Evolutionary conservation across 1,284 basidiomycete species (phyloP).

Genomic region (Trichosporon faecale): DNA sequence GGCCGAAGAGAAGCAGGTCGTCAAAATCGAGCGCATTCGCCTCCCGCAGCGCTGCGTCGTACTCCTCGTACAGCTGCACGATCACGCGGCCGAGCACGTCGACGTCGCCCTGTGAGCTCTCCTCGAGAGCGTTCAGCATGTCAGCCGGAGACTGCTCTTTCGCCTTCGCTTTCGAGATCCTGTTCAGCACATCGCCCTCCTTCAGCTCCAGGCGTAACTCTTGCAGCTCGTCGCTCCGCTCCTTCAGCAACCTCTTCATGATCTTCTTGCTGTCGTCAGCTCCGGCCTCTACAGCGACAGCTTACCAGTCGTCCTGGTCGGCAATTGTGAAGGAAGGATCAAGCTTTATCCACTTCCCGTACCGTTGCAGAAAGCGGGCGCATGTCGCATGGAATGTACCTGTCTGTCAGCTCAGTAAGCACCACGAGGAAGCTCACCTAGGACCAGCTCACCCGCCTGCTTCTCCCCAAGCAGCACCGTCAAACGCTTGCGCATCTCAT

Average conservation of each 20-base stretch:
- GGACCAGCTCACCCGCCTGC: constrained; percentile 61
- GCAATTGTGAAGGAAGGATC: constrained; percentile 76
- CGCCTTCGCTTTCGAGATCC: constrained; percentile 79
- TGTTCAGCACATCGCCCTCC: constrained; percentile 60
- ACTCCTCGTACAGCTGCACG: constrained; percentile 63
- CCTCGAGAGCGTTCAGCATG: constrained; percentile 42
- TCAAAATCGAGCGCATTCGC: constrained; percentile 84
- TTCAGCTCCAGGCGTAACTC: constrained; percentile 61
- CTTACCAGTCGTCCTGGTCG: constrained; percentile 76
- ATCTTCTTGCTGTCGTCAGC: constrained; percentile 65
- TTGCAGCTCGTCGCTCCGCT: constrained; percentile 57
- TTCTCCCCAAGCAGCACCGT: constrained; percentile 67
- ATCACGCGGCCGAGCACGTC: constrained; percentile 24
- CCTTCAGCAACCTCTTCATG: constrained; percentile 62
- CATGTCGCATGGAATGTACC: constrained; percentile 85
- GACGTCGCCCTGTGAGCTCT: neutral
- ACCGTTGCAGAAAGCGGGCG: constrained; percentile 65
- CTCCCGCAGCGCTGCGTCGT: constrained; percentile 62
- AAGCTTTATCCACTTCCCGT: constrained; percentile 63
- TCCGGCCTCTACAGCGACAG: neutral
- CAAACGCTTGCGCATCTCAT: constrained; percentile 78
- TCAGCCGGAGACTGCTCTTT: constrained; percentile 62
- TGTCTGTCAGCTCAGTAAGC: constrained; percentile 48
- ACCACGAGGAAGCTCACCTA: constrained; percentile 50
- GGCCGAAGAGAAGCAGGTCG: constrained; percentile 74